Evolutionary conservation across 1,139 yeast species (phyloP).

Genomic region (Blastobotrys buckinghamii): DNA sequence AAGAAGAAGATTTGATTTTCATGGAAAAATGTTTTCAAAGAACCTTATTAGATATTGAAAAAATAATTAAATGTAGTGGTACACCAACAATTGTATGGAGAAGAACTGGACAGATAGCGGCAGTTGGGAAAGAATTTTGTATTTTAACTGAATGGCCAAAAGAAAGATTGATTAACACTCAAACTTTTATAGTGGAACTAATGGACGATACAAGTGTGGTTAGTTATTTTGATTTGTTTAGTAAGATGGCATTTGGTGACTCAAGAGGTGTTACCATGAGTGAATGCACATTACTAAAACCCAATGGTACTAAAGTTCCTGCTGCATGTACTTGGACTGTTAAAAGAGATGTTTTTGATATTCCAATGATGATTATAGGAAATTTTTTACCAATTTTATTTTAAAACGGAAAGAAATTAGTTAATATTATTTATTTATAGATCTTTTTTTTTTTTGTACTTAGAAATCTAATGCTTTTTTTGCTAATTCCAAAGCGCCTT

Average conservation of each 20-base stretch:
- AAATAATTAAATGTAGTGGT: conserved; percentile 74
- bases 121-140: conserved; percentile 87
- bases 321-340: conserved; percentile 90
- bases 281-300: conserved; percentile 69
- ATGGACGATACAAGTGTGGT: conserved; percentile 83
- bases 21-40: conserved; percentile 96
- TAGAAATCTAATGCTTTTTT: conserved; percentile 38
- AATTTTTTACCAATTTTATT: conserved; percentile 34
- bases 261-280: conserved; percentile 82
- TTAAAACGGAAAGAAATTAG: too few species aligned
- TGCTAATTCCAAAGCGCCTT: conserved; percentile 77
- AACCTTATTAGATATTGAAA: conserved; percentile 78
- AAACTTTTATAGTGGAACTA: conserved; percentile 76
- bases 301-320: conserved; percentile 43
- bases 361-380: conserved; percentile 96
- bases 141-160: conserved; percentile 82
- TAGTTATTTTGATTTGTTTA: conserved; percentile 80
- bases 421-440: too few species aligned
- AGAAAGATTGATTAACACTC: conserved; percentile 47
- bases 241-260: conserved; percentile 86
- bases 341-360: conserved; percentile 80
- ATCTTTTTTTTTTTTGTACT: too few species aligned
- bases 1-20: conserved; percentile 84
- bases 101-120: conserved; percentile 89
- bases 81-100: conserved; percentile 96